Conservation (phyloP, 306 rosid species). For the Alnus rubra region DNA sequence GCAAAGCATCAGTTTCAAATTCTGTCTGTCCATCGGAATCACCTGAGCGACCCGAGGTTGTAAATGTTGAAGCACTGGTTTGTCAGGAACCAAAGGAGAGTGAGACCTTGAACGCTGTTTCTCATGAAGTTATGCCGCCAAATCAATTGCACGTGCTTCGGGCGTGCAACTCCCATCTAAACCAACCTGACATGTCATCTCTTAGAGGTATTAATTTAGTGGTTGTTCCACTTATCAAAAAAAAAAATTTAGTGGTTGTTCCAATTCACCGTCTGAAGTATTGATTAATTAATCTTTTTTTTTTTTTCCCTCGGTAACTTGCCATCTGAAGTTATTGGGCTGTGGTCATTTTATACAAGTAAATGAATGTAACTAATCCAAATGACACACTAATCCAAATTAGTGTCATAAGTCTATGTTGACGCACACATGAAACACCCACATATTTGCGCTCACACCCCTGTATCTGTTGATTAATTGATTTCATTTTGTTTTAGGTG, state of each 20-base stretch:
- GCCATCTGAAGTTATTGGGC: background rate
- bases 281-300: constrained; percentile 1
- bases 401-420: background rate
- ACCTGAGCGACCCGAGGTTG: constrained; percentile 59
- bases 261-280: constrained; percentile 14
- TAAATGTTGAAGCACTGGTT: constrained; percentile 53
- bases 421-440: background rate
- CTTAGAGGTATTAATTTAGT: constrained; percentile 49
- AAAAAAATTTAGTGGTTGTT: background rate
- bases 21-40: constrained; percentile 41
- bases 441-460: background rate
- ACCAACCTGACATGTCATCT: constrained; percentile 38
- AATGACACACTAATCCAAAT: background rate
- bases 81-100: constrained; percentile 46
- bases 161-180: constrained; percentile 58
- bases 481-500: constrained; percentile 44
- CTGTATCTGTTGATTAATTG: constrained; percentile 11
- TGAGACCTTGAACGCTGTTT: constrained; percentile 35
- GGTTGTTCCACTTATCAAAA: background rate
- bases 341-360: background rate
- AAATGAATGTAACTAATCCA: background rate
- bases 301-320: background rate
- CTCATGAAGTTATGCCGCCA: constrained; percentile 38
- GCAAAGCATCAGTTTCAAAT: constrained; percentile 34
- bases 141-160: constrained; percentile 45